Base-by-base conservation (phyloP, 495 filamentous ascomycete genomes). In the Staphylotrichum tortipilum region DNA sequence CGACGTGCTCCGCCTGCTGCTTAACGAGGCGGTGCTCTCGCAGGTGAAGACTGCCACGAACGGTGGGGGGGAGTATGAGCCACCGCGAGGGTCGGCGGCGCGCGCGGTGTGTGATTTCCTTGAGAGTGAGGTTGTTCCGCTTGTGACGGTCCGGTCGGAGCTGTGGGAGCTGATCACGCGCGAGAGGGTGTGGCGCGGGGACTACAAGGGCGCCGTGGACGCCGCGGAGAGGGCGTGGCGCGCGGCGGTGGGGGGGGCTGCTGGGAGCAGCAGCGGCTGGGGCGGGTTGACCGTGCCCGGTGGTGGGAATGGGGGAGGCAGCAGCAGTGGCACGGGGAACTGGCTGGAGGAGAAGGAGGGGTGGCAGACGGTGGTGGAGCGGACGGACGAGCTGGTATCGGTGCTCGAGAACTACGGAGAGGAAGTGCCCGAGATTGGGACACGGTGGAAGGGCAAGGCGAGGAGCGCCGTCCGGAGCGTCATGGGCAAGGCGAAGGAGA, bases 151-250 rank as follows among this genome's bases (percentile, higher is more conserved):
- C 23, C 84, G 86, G 7, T 75, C 79, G 0, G 72, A 81, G 3
- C 78, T 94, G 12, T 96, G 89, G 88, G 72, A 75, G 11, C 61
- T 94, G 3, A 74, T 89, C 0, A 76, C 81, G 0, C 77, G 79
- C 15, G 72, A 94, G n/a, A 77, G 82, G 15, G 67, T 83, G 10
- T 94, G 84, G 77, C 75, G 78, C 14, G 63, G 77, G 7, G 80
- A 79, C 23, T 88, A 83, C 3, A 66, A 66, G 0, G 80, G 81
- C 21, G 85, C 90, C 3, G 68, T 98, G 1, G 85, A 85, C 21
- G 86, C 85, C 0, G 78, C 90, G 2, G 92, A 97, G 71, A 89
- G 86, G 61, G 88, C 86, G 2, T 97, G 89, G 89, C 77, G 92
- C 0, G 80, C 84, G 3, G 74, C 78, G 1, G 62, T 79, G 28